Evolutionary conservation across 1,284 basidiomycete species (phyloP), one percentile per base, ranked within the genome.

Genomic region (Boletus semigastroideus): DNA sequence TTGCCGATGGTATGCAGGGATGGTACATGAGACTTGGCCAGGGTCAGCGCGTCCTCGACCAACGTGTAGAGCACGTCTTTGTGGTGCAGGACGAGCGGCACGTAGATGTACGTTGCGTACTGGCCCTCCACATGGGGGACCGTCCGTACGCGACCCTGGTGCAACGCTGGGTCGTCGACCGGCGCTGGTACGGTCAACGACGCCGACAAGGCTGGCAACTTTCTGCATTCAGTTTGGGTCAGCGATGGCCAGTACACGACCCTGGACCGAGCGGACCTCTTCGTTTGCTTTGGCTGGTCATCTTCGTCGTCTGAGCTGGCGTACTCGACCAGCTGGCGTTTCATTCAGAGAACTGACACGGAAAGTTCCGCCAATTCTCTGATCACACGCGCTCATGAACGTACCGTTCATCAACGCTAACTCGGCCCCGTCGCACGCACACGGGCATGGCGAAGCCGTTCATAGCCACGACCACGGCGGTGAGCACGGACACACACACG

Each of bases 401-500:
- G 83, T 88, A 3, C 83, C 79, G 52, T 90, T 90, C 68, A 86
- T 88, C 64, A 86, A 90, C 69, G 87, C 71, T 12, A 69, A 62
- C 27, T 60, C 73, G 1, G 42, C 66, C 13, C 59, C 64, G n/a
- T 60, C 69, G 13, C 74, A 80, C 59, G 65, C 69, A 7, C 80
- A 78, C 54, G 75, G 77, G 36, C 64, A 36, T 22, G 60, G 64
- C 17, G 61, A 52, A 3, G 54, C 28, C 58, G 48, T 59, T 57
- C 66, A 68, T 13, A 57, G 39, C 33, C 76, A 78, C 55, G 68
- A 75, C 28, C 74, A 74, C 55, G 77, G 78, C 17, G 75, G 68
- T 53, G 90, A 92, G 53, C 92, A 94, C 66, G 92, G 92, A 2
- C 93, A 95, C 63, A 93, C 92, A 0, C 94, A 96, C 68, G 94